Evolutionary conservation across 371 early-diverging fungal species (phyloP), one percentile per base, ranked within the genome.

Genomic region (Apophysomyces trapeziformis): DNA sequence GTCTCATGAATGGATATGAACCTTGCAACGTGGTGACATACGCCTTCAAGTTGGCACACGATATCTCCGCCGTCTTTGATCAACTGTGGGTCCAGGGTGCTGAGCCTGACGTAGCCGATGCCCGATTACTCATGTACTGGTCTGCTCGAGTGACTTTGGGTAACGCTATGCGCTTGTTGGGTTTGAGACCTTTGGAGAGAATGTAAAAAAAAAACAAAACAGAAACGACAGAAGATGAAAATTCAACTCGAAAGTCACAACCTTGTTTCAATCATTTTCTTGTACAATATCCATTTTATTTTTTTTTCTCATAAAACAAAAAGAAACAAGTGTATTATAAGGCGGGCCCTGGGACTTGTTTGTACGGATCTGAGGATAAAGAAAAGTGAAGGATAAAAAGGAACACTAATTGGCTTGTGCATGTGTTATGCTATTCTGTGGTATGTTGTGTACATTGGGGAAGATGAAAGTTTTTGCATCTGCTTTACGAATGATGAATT

Each of bases 1-100:
- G 76, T 47, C 72, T 90, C 5, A 56, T 83, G 54, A 77, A 80
- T 57, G 86, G 82, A 44, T 87, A 92, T 57, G 99, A 99, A 81
- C 99, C 99, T 7, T 95, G 93, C 79, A 93, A 87, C 58, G 86
- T 99, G 61, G 97, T 99, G 26, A 91, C 91, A 18, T 99, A 97
- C 80, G 85, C 95, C 18, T 87, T 98, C 79, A 91, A 93, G 79
- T 81, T 99, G 41, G 82, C 92, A 47, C 95, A 93, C 68, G 83
- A 86, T 56, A 91, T 98, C 36, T 96, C 96, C 58, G 83, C 87
- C 18, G 91, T 94, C 37, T 88, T 95, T 66, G 95, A 94, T 71
- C 72, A 77, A 35, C 75, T 99, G 59, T 92, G 90, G 82, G 99
- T 99, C 39, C 81, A 85, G 74, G 92, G 90, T 74, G 86, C 89